A percentile compares a stretch with the other conserved stretches of the same genome.
phyloP scores from a whole-genome alignment of 257 asterid species.

The Paulownia fortunei region DNA sequence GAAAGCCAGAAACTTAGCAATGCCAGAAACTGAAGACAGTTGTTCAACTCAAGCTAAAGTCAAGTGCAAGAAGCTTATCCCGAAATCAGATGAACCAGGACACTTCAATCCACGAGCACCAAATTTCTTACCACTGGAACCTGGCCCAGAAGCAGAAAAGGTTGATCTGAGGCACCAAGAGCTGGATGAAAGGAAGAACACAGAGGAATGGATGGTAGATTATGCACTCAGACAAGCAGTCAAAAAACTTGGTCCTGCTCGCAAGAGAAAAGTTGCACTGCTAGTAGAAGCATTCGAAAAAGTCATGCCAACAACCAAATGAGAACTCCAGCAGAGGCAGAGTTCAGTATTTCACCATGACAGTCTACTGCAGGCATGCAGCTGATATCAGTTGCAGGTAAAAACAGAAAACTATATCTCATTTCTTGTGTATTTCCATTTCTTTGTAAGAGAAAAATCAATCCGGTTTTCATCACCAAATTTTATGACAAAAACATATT shows the following conservation, averaged over 20 bases:
- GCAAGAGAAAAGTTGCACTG: conserved; percentile 76
- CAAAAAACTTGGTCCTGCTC: conserved; percentile 72
- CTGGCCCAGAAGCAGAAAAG: conserved; percentile 69
- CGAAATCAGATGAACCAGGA: conserved; percentile 45
- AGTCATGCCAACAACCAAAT: conserved; percentile 60
- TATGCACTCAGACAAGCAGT: conserved; percentile 78
- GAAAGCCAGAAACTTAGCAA: not conserved
- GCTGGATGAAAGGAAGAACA: conserved; percentile 65
- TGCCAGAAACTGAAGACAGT: conserved; percentile 30
- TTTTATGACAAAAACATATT: not conserved
- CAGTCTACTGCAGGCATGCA: conserved; percentile 70
- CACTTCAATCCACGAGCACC: conserved; percentile 79
- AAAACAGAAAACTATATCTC: not conserved
- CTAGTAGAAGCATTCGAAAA: conserved; percentile 91
- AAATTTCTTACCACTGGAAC: conserved; percentile 66
- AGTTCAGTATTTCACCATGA: conserved; percentile 40
- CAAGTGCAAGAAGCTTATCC: conserved; percentile 40
- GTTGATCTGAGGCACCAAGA: conserved; percentile 83
- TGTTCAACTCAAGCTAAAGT: not conserved
- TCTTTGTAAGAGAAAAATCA: not conserved
- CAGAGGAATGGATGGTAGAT: conserved; percentile 96
- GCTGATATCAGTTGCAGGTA: conserved; percentile 51
- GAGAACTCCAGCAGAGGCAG: conserved; percentile 44
- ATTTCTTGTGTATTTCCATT: not conserved
- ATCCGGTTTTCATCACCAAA: not conserved